These are phyloP conservation scores for Plenodomus lindquistii DNA, from an alignment of 2,329 filamentous ascomycete species.

Conservation along the genomic window DNA sequence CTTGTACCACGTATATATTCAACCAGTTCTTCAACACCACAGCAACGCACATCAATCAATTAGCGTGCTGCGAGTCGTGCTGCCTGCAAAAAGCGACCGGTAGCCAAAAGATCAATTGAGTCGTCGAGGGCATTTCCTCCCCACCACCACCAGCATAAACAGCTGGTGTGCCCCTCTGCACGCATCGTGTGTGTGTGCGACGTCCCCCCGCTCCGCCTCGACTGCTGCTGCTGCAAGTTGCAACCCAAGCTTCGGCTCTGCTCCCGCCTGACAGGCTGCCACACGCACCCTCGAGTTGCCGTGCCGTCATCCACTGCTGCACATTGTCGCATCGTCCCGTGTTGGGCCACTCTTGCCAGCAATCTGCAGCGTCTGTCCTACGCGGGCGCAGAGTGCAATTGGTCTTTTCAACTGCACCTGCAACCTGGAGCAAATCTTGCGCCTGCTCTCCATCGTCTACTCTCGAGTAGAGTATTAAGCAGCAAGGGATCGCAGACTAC, in stretches of 20 bases:
- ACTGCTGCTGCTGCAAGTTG: not conserved
- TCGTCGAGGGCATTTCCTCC: too few species aligned
- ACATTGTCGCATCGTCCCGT: slow-evolving; percentile 8
- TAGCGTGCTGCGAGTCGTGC: not conserved
- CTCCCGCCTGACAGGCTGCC: slow-evolving; percentile 8
- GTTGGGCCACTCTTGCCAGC: slow-evolving; percentile 6
- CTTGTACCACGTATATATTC: slow-evolving; percentile 8
- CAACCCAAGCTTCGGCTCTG: not conserved
- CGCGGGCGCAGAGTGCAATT: slow-evolving; percentile 5
- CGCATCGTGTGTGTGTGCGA: slow-evolving; percentile 6
- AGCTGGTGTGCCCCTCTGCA: slow-evolving; percentile 7
- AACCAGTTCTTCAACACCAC: slow-evolving; percentile 3
- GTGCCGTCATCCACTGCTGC: slow-evolving; percentile 5
- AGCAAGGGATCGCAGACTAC: not conserved
- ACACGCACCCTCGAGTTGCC: slow-evolving; percentile 1
- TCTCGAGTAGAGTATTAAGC: not conserved
- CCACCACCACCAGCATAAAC: too few species aligned
- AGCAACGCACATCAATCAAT: slow-evolving; percentile 4
- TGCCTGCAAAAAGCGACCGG: slow-evolving; percentile 6
- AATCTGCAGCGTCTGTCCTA: slow-evolving; percentile 11
- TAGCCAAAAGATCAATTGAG: slow-evolving; percentile 1
- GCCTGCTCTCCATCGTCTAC: slow-evolving; percentile 3
- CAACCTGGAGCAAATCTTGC: not conserved
- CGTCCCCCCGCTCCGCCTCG: slow-evolving; percentile 1
- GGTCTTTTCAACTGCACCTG: slow-evolving; percentile 15